A percentile compares a stretch with the other conserved stretches of the same genome.
These are phyloP conservation scores for Aspergillus sp. DNA, from an alignment of 2,329 filamentous ascomycete species.

Conservation along the genomic window DNA sequence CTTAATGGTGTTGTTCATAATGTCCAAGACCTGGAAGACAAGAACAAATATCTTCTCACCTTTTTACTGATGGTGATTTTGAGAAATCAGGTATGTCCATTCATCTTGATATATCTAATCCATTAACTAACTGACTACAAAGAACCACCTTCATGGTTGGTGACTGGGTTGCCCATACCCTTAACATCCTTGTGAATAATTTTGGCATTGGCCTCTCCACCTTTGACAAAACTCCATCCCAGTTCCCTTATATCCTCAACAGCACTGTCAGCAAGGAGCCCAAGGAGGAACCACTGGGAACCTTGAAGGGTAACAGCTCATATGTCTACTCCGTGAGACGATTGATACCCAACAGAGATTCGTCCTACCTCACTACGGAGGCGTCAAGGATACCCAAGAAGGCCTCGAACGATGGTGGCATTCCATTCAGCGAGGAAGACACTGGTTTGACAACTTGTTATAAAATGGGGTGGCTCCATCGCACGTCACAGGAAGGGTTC, in stretches of 20 bases:
- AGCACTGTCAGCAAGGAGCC: conserved; percentile 41
- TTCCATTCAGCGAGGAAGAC: no score
- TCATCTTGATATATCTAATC: background rate
- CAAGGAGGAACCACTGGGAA: conserved; percentile 40
- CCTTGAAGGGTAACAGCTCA: conserved; percentile 50
- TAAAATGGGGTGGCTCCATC: no score
- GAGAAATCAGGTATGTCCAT: conserved; percentile 47
- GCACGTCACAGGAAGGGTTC: no score
- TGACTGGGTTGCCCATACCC: conserved; percentile 62
- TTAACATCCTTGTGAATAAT: conserved; percentile 58
- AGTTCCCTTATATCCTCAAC: conserved; percentile 56
- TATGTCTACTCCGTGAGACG: conserved; percentile 45
- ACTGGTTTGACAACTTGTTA: no score
- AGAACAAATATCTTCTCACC: conserved; percentile 59
- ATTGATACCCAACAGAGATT: no score
- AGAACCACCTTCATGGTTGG: conserved; percentile 64
- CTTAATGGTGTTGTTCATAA: conserved; percentile 58
- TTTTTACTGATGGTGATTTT: conserved; percentile 62
- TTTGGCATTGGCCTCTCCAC: conserved; percentile 55
- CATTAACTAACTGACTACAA: background rate
- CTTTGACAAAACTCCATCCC: conserved; percentile 50
- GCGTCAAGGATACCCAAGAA: no score
- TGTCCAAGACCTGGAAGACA: conserved; percentile 53
- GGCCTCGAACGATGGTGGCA: no score
- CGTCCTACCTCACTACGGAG: no score